Percentiles rank a stretch among this genome's conserved stretches.
Evolutionary conservation across 2,329 filamentous ascomycete species (phyloP).

Genomic region (Bipolaris victoriae): DNA sequence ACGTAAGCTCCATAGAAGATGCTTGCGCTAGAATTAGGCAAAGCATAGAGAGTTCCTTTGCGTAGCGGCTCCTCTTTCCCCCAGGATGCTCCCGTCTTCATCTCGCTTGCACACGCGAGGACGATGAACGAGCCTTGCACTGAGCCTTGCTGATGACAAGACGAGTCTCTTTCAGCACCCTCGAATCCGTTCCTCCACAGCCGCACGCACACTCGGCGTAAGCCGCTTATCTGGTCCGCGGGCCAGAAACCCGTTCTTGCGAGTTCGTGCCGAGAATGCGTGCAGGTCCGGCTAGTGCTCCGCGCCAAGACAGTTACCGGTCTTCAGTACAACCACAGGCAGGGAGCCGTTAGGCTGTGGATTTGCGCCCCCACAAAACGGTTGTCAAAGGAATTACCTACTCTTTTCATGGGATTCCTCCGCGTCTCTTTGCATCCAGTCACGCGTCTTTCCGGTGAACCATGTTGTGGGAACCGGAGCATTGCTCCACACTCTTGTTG

Average conservation of each 20-base stretch:
- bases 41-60: neutral
- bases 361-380: conserved; percentile 3
- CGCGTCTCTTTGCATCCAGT: conserved; percentile 1
- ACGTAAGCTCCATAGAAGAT: neutral
- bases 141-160: conserved; percentile 6
- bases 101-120: conserved; percentile 9
- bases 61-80: neutral
- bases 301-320: neutral
- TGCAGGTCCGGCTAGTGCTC: neutral
- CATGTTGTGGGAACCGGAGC: conserved; percentile 13
- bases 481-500: neutral
- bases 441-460: conserved; percentile 15
- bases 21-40: no score
- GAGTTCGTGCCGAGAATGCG: conserved; percentile 8
- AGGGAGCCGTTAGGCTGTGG: conserved; percentile 1
- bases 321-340: neutral
- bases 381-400: conserved; percentile 2
- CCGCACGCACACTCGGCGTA: neutral
- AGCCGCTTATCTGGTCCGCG: conserved; percentile 2
- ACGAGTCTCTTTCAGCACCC: conserved; percentile 2
- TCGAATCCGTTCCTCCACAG: neutral
- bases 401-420: conserved; percentile 11
- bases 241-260: conserved; percentile 15
- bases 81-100: conserved; percentile 3
- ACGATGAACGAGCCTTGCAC: neutral